Base-by-base conservation (phyloP, 179 eudicot species). In the Pouteria campechiana region DNA sequence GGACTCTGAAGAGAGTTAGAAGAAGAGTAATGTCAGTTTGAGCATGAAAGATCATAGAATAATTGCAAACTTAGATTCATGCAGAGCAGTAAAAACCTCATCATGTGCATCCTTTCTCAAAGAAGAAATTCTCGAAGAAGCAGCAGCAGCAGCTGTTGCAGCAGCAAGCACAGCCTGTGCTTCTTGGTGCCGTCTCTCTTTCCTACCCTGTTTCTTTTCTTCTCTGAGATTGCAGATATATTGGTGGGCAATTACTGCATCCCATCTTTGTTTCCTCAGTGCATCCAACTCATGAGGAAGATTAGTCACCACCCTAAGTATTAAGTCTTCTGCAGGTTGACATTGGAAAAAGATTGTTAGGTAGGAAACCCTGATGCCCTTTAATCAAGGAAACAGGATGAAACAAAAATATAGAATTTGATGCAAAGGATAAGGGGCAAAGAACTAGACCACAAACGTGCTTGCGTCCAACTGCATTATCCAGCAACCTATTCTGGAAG, bases 81-180 rank as follows among this genome's bases (percentile, higher is more conserved):
- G n/a, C n/a, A n/a, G n/a, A n/a, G n/a, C n/a, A n/a, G n/a, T 7
- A 24, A 7, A 47, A 2, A 32, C 6, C 57, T 92, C 99, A 41
- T 92, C 92, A 3, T 45, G 47, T 4, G 62, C 23, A 49, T 92
- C 99, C 56, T 82, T 92, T 72, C 99, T 77, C 25, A 81, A 47
- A 22, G 99, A 82, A 33, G 97, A 83, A 24, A 61, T 54, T 66
- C 99, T 66, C 45, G 87, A 81, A 36, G 98, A 87, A 45, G 96
- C 78, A 29, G 98, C 96, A 45, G 90, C 98, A 2, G 96, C 98
- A 50, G 96, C 99, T 52, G 96, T 80, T 25, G 99, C 99, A 62
- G 96, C 96, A 40, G 96, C 94, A 39, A 92, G 72, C 20, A 92
- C 80, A 48, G 83, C 96, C 63, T 87, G 96, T 19, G 99, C 99